Evolutionary conservation across 208 protist genomes (phyloP).

Genomic region (Leishmania gerbilli): DNA sequence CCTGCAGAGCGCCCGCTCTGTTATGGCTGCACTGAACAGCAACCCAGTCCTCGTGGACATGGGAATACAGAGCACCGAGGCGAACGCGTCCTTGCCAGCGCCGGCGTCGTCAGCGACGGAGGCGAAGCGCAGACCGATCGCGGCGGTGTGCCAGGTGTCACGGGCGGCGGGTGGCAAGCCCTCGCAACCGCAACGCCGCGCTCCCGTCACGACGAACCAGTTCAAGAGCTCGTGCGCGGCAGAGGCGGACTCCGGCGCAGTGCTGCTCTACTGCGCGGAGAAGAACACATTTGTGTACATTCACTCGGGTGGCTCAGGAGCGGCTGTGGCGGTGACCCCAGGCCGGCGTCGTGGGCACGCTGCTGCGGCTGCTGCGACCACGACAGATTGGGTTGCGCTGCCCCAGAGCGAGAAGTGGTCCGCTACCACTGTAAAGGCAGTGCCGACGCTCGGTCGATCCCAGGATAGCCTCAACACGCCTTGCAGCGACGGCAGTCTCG

Average conservation of each 20-base stretch:
- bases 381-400: neutral
- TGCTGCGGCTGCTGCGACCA: neutral
- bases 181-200: conserved; percentile 13
- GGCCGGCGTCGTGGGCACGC: neutral
- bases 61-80: neutral
- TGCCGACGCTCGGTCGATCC: neutral
- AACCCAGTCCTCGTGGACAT: conserved; percentile 16
- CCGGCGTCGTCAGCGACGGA: neutral
- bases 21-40: conserved; percentile 20
- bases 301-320: conserved; percentile 12
- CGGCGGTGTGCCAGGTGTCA: conserved; percentile 22
- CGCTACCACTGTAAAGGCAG: neutral
- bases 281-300: conserved; percentile 60
- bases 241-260: conserved; percentile 30
- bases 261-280: conserved; percentile 53
- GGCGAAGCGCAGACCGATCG: conserved; percentile 2
- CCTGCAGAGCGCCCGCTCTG: conserved; percentile 4
- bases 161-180: conserved; percentile 7
- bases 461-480: conserved; percentile 8
- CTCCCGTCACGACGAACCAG: conserved; percentile 49
- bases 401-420: neutral
- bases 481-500: conserved; percentile 7
- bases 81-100: neutral
- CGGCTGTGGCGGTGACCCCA: conserved; percentile 1
- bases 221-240: conserved; percentile 60